Conservation (phyloP, 768 basidiomycete species). For the Termitomyces titanicus region DNA sequence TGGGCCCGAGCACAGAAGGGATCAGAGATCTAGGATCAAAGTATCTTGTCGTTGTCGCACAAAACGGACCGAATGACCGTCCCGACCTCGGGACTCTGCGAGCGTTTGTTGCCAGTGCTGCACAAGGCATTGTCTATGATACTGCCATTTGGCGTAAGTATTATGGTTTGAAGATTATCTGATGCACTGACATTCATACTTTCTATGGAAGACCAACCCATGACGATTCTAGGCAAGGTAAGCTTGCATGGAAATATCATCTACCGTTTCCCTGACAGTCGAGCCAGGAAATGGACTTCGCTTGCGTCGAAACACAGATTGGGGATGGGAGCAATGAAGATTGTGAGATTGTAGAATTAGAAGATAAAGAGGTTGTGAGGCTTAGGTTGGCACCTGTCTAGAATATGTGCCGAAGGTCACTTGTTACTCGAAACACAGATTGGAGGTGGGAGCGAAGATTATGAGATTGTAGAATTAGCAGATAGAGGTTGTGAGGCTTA, state of each 20-base stretch:
- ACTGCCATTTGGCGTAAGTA: conserved; percentile 88
- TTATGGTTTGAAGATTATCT: background rate
- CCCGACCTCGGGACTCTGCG: conserved; percentile 74
- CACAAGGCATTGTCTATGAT: conserved; percentile 86
- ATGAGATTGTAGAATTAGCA: conserved; percentile 69
- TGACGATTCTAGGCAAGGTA: conserved; percentile 77
- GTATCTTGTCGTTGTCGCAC: conserved; percentile 86
- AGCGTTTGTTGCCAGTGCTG: conserved; percentile 76
- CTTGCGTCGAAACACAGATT: conserved; percentile 93
- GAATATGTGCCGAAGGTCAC: no score
- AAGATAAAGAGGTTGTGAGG: conserved; percentile 23
- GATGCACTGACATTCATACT: conserved; percentile 6
- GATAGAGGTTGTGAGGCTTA: conserved; percentile 29
- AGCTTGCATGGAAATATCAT: conserved; percentile 15
- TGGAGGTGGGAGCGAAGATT: conserved; percentile 80
- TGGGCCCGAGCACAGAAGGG: conserved; percentile 62
- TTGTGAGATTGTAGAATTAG: conserved; percentile 77
- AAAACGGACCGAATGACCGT: conserved; percentile 69
- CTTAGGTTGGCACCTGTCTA: conserved; percentile 27
- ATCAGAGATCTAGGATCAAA: conserved; percentile 43
- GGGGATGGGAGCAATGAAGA: conserved; percentile 74
- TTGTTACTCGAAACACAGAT: conserved; percentile 97
- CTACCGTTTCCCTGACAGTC: background rate
- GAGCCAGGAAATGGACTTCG: conserved; percentile 66
- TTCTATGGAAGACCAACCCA: conserved; percentile 75